A percentile compares a stretch with the other conserved stretches of the same genome.
phyloP scores from a whole-genome alignment of 176 grass and related monocot species.

The Olyra latifolia region DNA sequence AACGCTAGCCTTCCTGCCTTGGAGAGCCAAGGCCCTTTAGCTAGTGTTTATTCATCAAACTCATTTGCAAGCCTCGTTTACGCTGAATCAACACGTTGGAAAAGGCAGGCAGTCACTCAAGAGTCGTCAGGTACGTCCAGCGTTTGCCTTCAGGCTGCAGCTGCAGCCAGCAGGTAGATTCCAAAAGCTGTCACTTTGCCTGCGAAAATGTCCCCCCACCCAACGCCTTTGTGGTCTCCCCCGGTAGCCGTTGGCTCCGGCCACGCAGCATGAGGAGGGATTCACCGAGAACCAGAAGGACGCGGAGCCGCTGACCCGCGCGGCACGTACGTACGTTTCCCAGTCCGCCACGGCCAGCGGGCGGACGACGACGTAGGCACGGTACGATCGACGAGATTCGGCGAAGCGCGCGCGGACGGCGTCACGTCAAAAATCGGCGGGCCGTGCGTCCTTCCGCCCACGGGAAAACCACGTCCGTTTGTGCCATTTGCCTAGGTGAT shows the following conservation, averaged over 20 bases:
- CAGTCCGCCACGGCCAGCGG: neutral
- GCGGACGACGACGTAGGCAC: neutral
- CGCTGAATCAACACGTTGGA: too few relatives aligned
- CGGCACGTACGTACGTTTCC: neutral
- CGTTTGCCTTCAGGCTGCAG: too few relatives aligned
- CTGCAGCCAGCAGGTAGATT: neutral
- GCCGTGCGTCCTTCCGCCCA: neutral
- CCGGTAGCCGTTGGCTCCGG: constrained; percentile 13
- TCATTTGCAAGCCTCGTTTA: too few relatives aligned
- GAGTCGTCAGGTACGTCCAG: neutral
- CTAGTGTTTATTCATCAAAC: too few relatives aligned
- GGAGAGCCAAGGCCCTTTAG: too few relatives aligned
- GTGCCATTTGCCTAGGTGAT: too few relatives aligned
- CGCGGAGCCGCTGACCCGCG: neutral
- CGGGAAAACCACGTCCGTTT: too few relatives aligned
- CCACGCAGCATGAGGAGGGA: neutral
- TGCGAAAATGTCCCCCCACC: neutral
- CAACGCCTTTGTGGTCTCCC: neutral
- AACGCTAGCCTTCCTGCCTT: too few relatives aligned
- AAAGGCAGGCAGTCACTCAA: too few relatives aligned
- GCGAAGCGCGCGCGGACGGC: neutral
- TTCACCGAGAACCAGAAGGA: neutral
- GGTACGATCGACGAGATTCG: neutral
- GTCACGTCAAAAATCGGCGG: neutral
- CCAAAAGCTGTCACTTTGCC: constrained; percentile 2